Evolutionary conservation across 352 stramenopile genomes (phyloP), one percentile per base, ranked within the genome.

Genomic region (Chrysophaeum taylorii): DNA sequence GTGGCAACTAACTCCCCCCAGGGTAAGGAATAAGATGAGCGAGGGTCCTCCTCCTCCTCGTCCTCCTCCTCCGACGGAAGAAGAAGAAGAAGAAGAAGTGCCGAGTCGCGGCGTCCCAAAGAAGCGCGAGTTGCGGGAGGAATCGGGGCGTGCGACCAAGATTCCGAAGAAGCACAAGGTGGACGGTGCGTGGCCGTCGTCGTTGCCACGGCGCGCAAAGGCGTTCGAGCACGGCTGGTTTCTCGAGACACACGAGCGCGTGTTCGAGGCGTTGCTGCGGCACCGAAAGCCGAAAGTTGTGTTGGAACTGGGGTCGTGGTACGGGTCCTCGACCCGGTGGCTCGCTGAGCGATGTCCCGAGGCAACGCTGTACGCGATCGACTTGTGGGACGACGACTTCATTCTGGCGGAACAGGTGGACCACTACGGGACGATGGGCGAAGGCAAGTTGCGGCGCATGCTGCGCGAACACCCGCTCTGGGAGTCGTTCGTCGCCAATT

Each of bases 231-330:
- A 66, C 57, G 57, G 57, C 57, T 66, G 57, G 57, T 66, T 66
- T 36, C 57, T 66, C 31, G 33, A 27, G 33, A 66, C 57, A 23
- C 57, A 66, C 36, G 57, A 66, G 36, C 31, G 57, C 9, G 57
- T 73, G 5, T 63, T 73, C 48, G 21, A 4, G 7, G 7, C 29
- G 1, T 37, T 66, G 29, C 37, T 73, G 27, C 9, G 35, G 7
- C 18, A 61, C 1, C 36, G 39, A 38, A 16, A 41, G 57, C 38
- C 64, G 39, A 45, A 67, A 16, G 29, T 74, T 4, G 70, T 76
- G 2, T 21, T 76, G 37, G 72, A 76, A 39, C 39, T 76, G 0
- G 72, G 72, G 38, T 41, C 41, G 31, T 76, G 69, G 69, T 76
- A 76, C 36, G 72, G 72, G 23, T 21, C 21, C 21, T 75, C 62